phyloP scores from a whole-genome alignment of 73 alveolate genomes.

The Breviolum minutum region DNA sequence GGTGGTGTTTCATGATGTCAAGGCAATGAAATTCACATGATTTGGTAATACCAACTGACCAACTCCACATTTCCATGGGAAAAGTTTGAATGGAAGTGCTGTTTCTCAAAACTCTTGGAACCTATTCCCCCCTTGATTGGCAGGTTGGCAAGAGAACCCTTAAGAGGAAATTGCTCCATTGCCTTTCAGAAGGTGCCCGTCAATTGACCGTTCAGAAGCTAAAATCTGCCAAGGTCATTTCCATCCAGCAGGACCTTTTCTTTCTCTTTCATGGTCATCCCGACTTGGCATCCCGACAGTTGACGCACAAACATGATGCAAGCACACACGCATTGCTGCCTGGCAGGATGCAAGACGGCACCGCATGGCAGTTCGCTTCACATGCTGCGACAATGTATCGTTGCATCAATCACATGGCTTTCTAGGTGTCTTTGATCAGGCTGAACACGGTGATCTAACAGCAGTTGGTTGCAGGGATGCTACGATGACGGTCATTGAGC shows the following conservation, averaged over 20 bases:
- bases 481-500: background rate
- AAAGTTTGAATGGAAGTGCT: too few species aligned
- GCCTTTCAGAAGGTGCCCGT: background rate
- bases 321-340: background rate
- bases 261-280: background rate
- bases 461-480: slow-evolving; percentile 19
- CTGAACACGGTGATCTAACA: background rate
- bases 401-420: background rate
- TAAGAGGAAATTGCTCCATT: background rate
- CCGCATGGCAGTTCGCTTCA: background rate
- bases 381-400: background rate
- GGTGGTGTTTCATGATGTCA: background rate
- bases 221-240: background rate
- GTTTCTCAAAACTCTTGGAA: background rate
- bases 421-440: background rate
- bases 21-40: background rate
- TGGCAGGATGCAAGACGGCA: background rate
- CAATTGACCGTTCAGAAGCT: background rate
- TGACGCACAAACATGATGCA: background rate
- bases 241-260: background rate
- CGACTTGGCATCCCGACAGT: background rate
- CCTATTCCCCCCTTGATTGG: too few species aligned
- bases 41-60: background rate
- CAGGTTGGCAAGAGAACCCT: background rate
- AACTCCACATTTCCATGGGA: background rate